These are phyloP conservation scores for Fagopyrum homotropicum DNA, from an alignment of 148 eudicot genomes.

Conservation along the genomic window DNA sequence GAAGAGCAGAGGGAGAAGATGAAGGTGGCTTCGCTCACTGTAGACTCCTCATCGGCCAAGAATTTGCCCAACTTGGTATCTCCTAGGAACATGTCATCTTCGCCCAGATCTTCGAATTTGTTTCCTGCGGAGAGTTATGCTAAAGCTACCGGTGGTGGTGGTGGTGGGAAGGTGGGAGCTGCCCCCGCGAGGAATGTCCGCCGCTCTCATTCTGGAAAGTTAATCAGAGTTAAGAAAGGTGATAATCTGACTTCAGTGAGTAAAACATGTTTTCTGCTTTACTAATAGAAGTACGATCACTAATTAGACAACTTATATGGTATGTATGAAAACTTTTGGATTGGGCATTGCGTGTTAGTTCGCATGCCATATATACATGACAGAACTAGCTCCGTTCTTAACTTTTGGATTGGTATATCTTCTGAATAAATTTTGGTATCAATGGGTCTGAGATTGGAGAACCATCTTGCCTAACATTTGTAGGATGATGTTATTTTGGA, in stretches of 20 bases:
- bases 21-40: slow-evolving; percentile 63
- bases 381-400: background rate
- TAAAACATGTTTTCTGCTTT: background rate
- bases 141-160: slow-evolving; percentile 49
- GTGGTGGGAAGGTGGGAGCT: slow-evolving; percentile 42
- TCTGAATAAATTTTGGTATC: background rate
- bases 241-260: slow-evolving; percentile 1
- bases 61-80: slow-evolving; percentile 18
- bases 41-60: slow-evolving; percentile 53
- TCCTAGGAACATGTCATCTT: slow-evolving; percentile 30
- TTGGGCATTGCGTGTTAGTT: background rate
- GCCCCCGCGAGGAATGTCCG: slow-evolving; percentile 56
- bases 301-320: background rate
- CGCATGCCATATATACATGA: background rate
- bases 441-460: too few relatives aligned
- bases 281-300: background rate
- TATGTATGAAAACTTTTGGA: background rate
- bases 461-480: too few relatives aligned
- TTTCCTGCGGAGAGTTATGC: slow-evolving; percentile 32
- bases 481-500: too few relatives aligned
- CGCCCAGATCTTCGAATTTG: slow-evolving; percentile 40
- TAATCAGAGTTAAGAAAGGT: slow-evolving; percentile 75
- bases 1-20: slow-evolving; percentile 83
- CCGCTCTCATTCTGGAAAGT: slow-evolving; percentile 84
- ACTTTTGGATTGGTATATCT: background rate